Evolutionary conservation across 441 rosid species (phyloP).

Genomic region (Mallotus repandus): DNA sequence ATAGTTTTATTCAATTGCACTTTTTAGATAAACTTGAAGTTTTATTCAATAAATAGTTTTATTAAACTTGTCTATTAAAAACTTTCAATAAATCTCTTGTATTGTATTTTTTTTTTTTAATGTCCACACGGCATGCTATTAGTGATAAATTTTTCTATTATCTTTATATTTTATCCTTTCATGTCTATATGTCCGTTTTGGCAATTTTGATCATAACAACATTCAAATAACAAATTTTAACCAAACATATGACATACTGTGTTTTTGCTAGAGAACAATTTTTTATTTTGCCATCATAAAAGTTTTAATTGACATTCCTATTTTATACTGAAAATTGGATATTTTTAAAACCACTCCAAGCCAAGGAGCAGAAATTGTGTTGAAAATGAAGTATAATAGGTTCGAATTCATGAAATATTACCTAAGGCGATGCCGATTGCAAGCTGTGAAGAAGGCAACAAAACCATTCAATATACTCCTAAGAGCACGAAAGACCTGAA

Average conservation of each 20-base stretch:
- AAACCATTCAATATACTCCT: conserved; percentile 87
- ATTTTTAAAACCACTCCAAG: background rate
- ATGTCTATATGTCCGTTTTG: background rate
- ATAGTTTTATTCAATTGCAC: too few relatives aligned
- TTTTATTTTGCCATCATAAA: background rate
- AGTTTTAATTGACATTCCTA: background rate
- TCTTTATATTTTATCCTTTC: too few relatives aligned
- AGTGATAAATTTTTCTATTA: too few relatives aligned
- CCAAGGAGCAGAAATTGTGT: background rate
- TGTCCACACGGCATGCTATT: too few relatives aligned
- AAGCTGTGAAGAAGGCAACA: conserved; percentile 80
- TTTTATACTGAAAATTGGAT: background rate
- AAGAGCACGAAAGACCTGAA: conserved; percentile 88
- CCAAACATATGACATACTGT: background rate
- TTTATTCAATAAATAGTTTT: too few relatives aligned
- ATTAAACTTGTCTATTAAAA: too few relatives aligned
- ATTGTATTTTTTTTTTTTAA: too few relatives aligned
- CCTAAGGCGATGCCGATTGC: conserved; percentile 99
- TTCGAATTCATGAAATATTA: conserved; percentile 21
- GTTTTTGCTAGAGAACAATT: background rate
- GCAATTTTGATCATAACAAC: background rate
- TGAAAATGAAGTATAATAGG: background rate
- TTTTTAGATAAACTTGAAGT: too few relatives aligned
- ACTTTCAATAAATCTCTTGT: background rate
- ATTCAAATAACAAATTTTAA: background rate